Conservation (phyloP, 2,329 filamentous ascomycete species). For the Bipolaris gigantea region DNA sequence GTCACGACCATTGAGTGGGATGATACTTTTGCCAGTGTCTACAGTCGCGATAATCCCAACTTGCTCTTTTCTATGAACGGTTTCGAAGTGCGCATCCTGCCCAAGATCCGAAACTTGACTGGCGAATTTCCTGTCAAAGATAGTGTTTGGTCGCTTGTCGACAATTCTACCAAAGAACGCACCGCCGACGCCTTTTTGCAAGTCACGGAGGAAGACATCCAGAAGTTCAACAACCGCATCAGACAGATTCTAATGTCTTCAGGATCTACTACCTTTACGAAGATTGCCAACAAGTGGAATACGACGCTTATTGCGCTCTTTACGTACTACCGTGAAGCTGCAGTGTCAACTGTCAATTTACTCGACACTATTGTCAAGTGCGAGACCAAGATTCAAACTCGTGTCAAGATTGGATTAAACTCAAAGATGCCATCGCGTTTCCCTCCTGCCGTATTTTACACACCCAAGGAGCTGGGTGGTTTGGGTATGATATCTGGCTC, state of each 20-base stretch:
- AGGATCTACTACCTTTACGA: constrained; percentile 98
- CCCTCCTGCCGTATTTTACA: constrained; percentile 97
- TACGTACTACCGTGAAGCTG: constrained; percentile 97
- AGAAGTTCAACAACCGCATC: constrained; percentile 99
- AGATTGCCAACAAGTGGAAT: constrained; percentile 99
- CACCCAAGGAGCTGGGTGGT: constrained; percentile 94
- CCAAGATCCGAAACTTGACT: constrained; percentile 91
- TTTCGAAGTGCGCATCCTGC: constrained; percentile 94
- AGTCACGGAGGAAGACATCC: constrained; percentile 95
- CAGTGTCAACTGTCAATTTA: constrained; percentile 90
- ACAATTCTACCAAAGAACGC: constrained; percentile 94
- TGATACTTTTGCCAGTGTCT: constrained; percentile 96
- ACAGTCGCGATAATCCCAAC: constrained; percentile 97
- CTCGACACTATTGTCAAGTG: constrained; percentile 99
- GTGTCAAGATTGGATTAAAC: constrained; percentile 97
- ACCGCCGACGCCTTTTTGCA: constrained; percentile 97
- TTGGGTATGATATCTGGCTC: constrained; percentile 99
- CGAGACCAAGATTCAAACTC: constrained; percentile 98
- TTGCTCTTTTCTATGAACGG: constrained; percentile 96
- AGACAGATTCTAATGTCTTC: constrained; percentile 99
- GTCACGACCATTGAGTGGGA: constrained; percentile 99
- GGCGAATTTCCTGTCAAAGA: constrained; percentile 98
- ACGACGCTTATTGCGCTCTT: constrained; percentile 95
- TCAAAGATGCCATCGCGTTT: constrained; percentile 99
- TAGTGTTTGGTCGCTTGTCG: constrained; percentile 95